phyloP scores from a whole-genome alignment of 2,329 filamentous ascomycete species.

The Cordyceps javanica region DNA sequence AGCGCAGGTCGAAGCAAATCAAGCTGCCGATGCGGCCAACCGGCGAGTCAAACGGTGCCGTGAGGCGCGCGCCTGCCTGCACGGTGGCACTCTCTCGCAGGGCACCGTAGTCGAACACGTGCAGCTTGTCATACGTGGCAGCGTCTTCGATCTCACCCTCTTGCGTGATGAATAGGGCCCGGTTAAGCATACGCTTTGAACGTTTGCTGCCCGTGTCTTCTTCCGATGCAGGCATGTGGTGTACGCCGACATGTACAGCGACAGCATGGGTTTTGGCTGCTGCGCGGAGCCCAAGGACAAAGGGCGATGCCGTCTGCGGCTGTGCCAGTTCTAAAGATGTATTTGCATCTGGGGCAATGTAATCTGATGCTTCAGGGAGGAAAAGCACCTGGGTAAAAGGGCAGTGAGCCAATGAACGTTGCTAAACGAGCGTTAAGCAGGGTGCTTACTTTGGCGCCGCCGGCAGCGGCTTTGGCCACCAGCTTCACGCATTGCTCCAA shows the following conservation, averaged over 20 bases:
- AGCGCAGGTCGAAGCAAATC: conserved; percentile 89
- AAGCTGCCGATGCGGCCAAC: conserved; percentile 71
- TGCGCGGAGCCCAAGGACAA: conserved; percentile 67
- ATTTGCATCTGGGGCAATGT: conserved; percentile 64
- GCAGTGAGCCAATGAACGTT: conserved; percentile 14
- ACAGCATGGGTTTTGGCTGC: conserved; percentile 59
- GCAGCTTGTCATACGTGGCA: conserved; percentile 73
- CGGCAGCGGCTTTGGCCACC: conserved; percentile 63
- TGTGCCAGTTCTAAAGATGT: conserved; percentile 67
- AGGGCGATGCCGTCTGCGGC: conserved; percentile 59
- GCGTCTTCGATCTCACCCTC: conserved; percentile 36
- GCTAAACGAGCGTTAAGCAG: not conserved
- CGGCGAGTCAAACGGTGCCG: conserved; percentile 64
- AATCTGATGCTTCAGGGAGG: conserved; percentile 87
- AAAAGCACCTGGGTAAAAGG: conserved; percentile 59
- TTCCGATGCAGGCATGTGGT: conserved; percentile 56
- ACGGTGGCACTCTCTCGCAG: conserved; percentile 53
- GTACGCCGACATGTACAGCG: conserved; percentile 80
- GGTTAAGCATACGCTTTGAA: conserved; percentile 39
- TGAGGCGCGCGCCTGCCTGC: conserved; percentile 58
- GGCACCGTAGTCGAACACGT: conserved; percentile 70
- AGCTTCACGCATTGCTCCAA: conserved; percentile 70
- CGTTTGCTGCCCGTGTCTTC: conserved; percentile 6
- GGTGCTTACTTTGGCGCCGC: conserved; percentile 67
- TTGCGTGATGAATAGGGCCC: conserved; percentile 45